Conservation (phyloP, 2,329 filamentous ascomycete genomes). For the Botryotinia calthae region DNA sequence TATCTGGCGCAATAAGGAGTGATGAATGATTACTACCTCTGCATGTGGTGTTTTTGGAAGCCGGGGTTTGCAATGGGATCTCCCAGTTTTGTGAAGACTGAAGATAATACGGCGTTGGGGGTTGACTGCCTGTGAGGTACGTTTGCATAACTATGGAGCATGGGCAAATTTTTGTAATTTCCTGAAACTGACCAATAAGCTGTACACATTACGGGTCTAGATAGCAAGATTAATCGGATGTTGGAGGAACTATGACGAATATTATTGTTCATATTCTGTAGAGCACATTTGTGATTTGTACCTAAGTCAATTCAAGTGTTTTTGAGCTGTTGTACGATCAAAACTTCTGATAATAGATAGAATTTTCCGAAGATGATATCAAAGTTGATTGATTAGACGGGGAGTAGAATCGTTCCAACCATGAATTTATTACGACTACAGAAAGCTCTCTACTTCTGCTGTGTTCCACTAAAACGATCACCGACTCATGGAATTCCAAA, state of each 20-base stretch:
- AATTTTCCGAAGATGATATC: background rate
- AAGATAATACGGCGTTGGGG: background rate
- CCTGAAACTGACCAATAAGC: background rate
- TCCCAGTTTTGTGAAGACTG: background rate
- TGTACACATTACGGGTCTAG: background rate
- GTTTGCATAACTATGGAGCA: background rate
- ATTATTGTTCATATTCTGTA: background rate
- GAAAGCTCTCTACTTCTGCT: background rate
- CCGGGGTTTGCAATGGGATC: background rate
- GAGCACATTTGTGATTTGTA: background rate
- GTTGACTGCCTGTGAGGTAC: background rate
- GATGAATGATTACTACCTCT: no score
- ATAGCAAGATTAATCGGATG: background rate
- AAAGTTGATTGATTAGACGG: background rate
- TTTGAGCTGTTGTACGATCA: background rate
- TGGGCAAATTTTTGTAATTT: background rate
- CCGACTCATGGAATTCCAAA: background rate
- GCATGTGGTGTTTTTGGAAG: background rate
- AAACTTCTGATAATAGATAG: background rate
- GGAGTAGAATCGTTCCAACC: background rate
- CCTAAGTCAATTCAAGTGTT: background rate
- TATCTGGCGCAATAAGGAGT: background rate
- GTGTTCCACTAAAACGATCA: background rate
- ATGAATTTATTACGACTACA: background rate
- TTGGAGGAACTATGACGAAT: background rate